phyloP scores from a whole-genome alignment of 2,329 filamentous ascomycete genomes.

The Monosporascus cannonballus region DNA sequence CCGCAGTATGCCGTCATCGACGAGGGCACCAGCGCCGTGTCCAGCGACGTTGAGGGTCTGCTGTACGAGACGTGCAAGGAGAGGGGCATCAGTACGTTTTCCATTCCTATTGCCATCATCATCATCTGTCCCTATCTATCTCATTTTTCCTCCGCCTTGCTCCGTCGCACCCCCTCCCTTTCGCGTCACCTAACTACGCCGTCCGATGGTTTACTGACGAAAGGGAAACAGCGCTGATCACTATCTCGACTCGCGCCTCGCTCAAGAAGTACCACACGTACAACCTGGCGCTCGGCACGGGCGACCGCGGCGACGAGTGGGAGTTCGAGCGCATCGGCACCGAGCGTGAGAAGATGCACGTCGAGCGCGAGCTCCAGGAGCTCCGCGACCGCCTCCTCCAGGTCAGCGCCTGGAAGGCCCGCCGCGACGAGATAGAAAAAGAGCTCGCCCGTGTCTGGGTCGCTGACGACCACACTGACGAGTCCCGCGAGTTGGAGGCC shows the following conservation, averaged over 20 bases:
- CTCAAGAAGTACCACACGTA: conserved; percentile 94
- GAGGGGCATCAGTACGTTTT: conserved; percentile 74
- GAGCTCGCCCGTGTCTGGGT: conserved; percentile 66
- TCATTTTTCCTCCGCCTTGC: background rate
- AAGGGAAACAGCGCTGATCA: conserved; percentile 67
- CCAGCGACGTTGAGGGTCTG: conserved; percentile 87
- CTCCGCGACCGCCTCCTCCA: conserved; percentile 72
- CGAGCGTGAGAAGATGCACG: conserved; percentile 83
- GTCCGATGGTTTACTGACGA: conserved; percentile 5
- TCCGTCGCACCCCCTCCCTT: no score
- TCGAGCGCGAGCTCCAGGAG: conserved; percentile 85
- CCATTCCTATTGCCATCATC: background rate
- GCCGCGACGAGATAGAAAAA: conserved; percentile 72
- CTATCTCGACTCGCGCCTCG: conserved; percentile 88
- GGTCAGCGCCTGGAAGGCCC: conserved; percentile 77
- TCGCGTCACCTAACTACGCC: background rate
- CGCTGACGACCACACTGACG: conserved; percentile 35
- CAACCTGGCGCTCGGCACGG: conserved; percentile 78
- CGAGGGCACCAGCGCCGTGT: conserved; percentile 91
- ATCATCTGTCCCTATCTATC: background rate
- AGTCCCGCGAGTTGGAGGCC: conserved; percentile 30
- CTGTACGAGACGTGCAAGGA: conserved; percentile 92
- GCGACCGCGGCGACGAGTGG: conserved; percentile 79
- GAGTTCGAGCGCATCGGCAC: conserved; percentile 92
- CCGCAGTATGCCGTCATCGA: conserved; percentile 92